These are phyloP conservation scores for Backusella mclennaniae DNA, from an alignment of 192 early-diverging fungal genomes.

Conservation along the genomic window DNA sequence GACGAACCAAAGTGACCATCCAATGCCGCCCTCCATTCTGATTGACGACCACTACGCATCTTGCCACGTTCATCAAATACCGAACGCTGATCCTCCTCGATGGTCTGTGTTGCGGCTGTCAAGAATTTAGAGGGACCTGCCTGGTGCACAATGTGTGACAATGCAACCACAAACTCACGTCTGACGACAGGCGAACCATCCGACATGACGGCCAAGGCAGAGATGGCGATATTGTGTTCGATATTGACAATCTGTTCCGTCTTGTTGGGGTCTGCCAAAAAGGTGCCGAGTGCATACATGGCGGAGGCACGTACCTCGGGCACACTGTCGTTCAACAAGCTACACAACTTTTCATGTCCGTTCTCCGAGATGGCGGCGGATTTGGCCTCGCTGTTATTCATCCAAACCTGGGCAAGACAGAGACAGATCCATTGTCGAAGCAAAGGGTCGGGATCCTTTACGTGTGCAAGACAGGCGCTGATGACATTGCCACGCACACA, in stretches of 20 bases:
- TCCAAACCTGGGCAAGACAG: constrained; percentile 85
- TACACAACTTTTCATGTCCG: constrained; percentile 60
- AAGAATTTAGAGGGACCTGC: constrained; percentile 61
- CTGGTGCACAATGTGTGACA: constrained; percentile 75
- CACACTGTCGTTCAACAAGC: constrained; percentile 62
- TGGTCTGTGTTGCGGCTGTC: constrained; percentile 56
- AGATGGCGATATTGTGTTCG: constrained; percentile 72
- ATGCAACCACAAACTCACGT: constrained; percentile 76
- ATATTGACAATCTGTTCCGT: constrained; percentile 70
- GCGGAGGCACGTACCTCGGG: constrained; percentile 84
- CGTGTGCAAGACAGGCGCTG: constrained; percentile 60
- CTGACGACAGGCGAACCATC: constrained; percentile 92
- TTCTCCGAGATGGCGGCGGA: constrained; percentile 57
- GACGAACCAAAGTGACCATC: constrained; percentile 33
- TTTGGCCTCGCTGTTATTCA: constrained; percentile 71
- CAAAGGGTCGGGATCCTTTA: constrained; percentile 70
- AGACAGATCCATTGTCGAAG: constrained; percentile 90
- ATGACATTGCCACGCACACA: constrained; percentile 74
- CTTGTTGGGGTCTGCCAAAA: constrained; percentile 69
- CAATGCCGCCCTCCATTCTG: constrained; percentile 16
- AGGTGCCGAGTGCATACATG: constrained; percentile 76
- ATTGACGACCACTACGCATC: constrained; percentile 8
- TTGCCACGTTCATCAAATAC: constrained; percentile 26
- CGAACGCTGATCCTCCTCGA: constrained; percentile 36
- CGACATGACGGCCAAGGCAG: constrained; percentile 58